These are phyloP conservation scores for Gossypium mustelinum DNA, from an alignment of 345 rosid genomes.

Conservation along the genomic window DNA sequence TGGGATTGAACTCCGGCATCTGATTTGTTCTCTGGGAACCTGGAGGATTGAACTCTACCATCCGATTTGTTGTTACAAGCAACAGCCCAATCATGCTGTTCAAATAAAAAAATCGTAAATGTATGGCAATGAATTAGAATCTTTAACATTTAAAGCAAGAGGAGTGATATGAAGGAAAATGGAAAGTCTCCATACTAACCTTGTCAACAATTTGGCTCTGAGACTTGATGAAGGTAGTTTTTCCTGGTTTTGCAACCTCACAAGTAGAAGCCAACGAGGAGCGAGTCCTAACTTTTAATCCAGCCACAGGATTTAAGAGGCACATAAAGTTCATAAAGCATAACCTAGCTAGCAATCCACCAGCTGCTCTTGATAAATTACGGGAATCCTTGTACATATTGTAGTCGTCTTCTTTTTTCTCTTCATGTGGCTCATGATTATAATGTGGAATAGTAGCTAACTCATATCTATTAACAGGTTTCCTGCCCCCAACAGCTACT, in stretches of 20 bases:
- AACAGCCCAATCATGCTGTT: slow-evolving; percentile 44
- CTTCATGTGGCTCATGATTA: slow-evolving; percentile 33
- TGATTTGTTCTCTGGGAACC: slow-evolving; percentile 29
- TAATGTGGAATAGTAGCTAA: slow-evolving; percentile 28
- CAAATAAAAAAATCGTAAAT: slow-evolving; percentile 13
- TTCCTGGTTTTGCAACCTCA: slow-evolving; percentile 36
- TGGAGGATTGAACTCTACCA: slow-evolving; percentile 38
- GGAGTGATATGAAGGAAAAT: slow-evolving; percentile 2
- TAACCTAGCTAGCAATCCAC: slow-evolving; percentile 67
- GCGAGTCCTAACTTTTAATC: slow-evolving; percentile 42
- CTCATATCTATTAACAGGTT: slow-evolving; percentile 25
- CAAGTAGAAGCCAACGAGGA: slow-evolving; percentile 32
- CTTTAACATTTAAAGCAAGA: slow-evolving; percentile 14
- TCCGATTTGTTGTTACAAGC: slow-evolving; percentile 33
- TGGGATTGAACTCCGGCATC: slow-evolving; percentile 40
- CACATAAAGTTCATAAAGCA: slow-evolving; percentile 56
- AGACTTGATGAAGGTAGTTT: slow-evolving; percentile 40
- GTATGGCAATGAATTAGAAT: slow-evolving; percentile 13
- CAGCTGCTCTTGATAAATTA: slow-evolving; percentile 49
- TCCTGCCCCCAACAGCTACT: slow-evolving; percentile 25
- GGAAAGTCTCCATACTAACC: slow-evolving; percentile 27
- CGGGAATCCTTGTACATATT: slow-evolving; percentile 32
- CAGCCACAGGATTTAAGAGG: slow-evolving; percentile 57
- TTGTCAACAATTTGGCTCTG: slow-evolving; percentile 39
- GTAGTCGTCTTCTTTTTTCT: slow-evolving; percentile 45